Percentiles rank a stretch among this genome's conserved stretches.
Evolutionary conservation across 768 basidiomycete species (phyloP).

Genomic region (Agaricus subrufescens): DNA sequence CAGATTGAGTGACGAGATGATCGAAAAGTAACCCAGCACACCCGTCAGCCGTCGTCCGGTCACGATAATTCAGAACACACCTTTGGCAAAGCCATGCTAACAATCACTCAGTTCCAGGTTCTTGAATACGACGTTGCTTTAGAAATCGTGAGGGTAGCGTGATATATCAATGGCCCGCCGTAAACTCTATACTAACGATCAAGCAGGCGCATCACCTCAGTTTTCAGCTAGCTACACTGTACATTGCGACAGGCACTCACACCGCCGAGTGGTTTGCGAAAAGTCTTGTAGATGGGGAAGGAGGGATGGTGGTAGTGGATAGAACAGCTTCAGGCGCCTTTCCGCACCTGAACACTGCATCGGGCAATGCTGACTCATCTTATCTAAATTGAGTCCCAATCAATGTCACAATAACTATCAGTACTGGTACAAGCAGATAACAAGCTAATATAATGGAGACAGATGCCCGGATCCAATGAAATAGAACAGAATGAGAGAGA

Average conservation of each 20-base stretch:
- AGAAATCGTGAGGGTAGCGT: not conserved
- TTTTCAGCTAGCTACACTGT: not conserved
- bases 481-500: not conserved
- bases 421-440: not conserved
- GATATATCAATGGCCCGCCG: not conserved
- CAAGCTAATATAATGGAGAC: not conserved
- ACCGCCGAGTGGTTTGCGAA: not conserved
- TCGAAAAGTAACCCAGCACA: not conserved
- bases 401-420: not conserved
- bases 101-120: not conserved
- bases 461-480: not conserved
- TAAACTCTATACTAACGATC: not conserved
- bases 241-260: not conserved
- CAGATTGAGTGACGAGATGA: not conserved
- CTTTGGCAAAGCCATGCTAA: conserved; percentile 9
- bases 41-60: not conserved
- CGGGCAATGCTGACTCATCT: conserved; percentile 10
- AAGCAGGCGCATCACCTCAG: not conserved
- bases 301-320: not conserved
- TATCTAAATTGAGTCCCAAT: conserved; percentile 3
- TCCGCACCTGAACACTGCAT: not conserved
- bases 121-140: not conserved
- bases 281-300: not conserved
- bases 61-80: not conserved
- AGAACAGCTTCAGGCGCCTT: not conserved